A percentile compares a stretch with the other conserved stretches of the same genome.
Evolutionary conservation across 371 early-diverging fungal genomes (phyloP).

Genomic region (Mortierella sp.): DNA sequence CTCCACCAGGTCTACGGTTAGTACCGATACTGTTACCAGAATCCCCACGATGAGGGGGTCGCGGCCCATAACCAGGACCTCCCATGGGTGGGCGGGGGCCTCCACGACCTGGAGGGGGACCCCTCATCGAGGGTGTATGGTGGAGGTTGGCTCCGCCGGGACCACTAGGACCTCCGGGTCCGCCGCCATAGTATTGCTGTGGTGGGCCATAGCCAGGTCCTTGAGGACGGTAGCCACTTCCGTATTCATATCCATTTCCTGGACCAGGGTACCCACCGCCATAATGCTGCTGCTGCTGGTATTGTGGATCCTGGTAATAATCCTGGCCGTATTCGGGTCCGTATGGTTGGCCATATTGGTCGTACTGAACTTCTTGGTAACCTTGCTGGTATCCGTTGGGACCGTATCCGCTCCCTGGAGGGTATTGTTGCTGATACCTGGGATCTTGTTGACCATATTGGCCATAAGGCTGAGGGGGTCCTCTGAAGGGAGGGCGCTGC

Average conservation of each 20-base stretch:
- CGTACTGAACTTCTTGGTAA: conserved; percentile 12
- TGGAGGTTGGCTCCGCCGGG: conserved; percentile 43
- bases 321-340: conserved; percentile 47
- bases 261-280: conserved; percentile 31
- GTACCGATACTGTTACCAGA: conserved; percentile 22
- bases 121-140: conserved; percentile 44
- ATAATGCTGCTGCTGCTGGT: conserved; percentile 32
- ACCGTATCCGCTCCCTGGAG: conserved; percentile 27
- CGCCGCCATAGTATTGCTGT: conserved; percentile 5
- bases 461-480: conserved; percentile 39
- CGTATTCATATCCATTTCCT: conserved; percentile 1
- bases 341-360: conserved; percentile 51
- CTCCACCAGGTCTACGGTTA: conserved; percentile 3
- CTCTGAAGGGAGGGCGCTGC: conserved; percentile 24
- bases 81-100: conserved; percentile 44
- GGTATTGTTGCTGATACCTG: conserved; percentile 35
- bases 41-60: conserved; percentile 42
- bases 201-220: conserved; percentile 35
- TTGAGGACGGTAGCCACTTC: conserved; percentile 1
- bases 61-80: conserved; percentile 38
- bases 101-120: conserved; percentile 44
- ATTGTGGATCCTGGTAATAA: conserved; percentile 25
- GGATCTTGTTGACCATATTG: conserved; percentile 47
- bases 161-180: background rate
- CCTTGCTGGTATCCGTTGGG: conserved; percentile 36